These are phyloP conservation scores for Melastoma candidum DNA, from an alignment of 441 rosid species.

Conservation along the genomic window DNA sequence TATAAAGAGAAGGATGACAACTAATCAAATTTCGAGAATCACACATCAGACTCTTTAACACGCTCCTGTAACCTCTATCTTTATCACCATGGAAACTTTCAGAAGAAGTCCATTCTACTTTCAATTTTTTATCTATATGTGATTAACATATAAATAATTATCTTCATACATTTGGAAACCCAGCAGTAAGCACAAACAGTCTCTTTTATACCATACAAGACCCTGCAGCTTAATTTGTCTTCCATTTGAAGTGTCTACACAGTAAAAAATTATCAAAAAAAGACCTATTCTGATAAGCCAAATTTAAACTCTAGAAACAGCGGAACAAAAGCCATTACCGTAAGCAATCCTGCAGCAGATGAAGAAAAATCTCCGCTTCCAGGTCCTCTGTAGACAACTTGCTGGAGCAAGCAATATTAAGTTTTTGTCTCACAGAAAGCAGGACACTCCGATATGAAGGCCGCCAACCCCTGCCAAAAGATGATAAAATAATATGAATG, in stretches of 20 bases:
- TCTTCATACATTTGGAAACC: too few species aligned
- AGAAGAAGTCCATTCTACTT: too few species aligned
- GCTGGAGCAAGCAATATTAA: slow-evolving; percentile 64
- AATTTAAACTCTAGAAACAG: background rate
- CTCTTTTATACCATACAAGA: too few species aligned
- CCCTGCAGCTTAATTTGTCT: too few species aligned
- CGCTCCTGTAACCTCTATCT: background rate
- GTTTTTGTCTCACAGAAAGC: slow-evolving; percentile 63
- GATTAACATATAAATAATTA: too few species aligned
- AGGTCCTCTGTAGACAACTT: slow-evolving; percentile 72
- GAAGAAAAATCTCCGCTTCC: slow-evolving; percentile 85
- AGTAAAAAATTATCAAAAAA: background rate
- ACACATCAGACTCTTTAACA: background rate
- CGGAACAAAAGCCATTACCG: slow-evolving; percentile 33
- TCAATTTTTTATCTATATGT: too few species aligned
- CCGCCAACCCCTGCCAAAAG: slow-evolving; percentile 72
- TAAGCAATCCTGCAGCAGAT: slow-evolving; percentile 48
- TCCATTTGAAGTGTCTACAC: too few species aligned
- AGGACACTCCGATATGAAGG: slow-evolving; percentile 76
- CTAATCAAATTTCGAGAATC: background rate
- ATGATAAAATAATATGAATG: background rate
- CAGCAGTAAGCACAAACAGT: too few species aligned
- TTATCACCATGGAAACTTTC: too few species aligned
- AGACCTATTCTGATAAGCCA: background rate
- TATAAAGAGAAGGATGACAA: slow-evolving; percentile 3